phyloP scores from a whole-genome alignment of 1,284 basidiomycete genomes.

The Polyporus tsugae region DNA sequence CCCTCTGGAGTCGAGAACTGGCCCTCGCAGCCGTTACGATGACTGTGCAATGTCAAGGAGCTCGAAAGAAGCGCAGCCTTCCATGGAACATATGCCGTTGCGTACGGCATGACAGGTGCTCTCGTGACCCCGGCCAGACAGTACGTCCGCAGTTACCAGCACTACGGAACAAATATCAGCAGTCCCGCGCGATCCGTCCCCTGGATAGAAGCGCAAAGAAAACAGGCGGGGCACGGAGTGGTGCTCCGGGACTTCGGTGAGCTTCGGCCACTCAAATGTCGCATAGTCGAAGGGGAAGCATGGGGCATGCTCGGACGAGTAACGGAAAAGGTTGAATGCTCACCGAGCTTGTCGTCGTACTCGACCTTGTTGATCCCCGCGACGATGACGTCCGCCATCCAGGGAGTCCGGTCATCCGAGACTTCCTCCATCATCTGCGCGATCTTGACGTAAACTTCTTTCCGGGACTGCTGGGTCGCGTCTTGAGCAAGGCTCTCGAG shows the following conservation, averaged over 20 bases:
- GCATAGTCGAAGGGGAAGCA: not conserved
- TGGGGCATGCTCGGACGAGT: not conserved
- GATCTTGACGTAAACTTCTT: slow-evolving; percentile 71
- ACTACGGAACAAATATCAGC: not conserved
- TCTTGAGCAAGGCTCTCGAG: slow-evolving; percentile 74
- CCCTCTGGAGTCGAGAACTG: not conserved
- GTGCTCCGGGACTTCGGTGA: not conserved
- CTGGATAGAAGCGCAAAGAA: not conserved
- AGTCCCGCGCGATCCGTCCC: not conserved
- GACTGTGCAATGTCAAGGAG: not conserved
- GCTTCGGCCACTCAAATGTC: not conserved
- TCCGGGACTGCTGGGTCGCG: slow-evolving; percentile 59
- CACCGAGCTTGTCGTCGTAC: slow-evolving; percentile 76
- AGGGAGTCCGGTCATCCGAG: slow-evolving; percentile 63
- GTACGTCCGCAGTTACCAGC: not conserved
- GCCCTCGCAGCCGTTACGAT: not conserved
- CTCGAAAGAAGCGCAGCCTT: not conserved
- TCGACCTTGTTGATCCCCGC: slow-evolving; percentile 64
- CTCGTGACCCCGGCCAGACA: not conserved
- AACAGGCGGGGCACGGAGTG: not conserved
- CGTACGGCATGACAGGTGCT: not conserved
- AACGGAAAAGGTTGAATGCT: slow-evolving; percentile 30
- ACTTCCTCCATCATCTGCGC: slow-evolving; percentile 71
- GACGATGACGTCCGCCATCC: slow-evolving; percentile 80
- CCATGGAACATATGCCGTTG: not conserved